Conservation (phyloP, 495 filamentous ascomycete genomes). For the Penicillium taxi region DNA sequence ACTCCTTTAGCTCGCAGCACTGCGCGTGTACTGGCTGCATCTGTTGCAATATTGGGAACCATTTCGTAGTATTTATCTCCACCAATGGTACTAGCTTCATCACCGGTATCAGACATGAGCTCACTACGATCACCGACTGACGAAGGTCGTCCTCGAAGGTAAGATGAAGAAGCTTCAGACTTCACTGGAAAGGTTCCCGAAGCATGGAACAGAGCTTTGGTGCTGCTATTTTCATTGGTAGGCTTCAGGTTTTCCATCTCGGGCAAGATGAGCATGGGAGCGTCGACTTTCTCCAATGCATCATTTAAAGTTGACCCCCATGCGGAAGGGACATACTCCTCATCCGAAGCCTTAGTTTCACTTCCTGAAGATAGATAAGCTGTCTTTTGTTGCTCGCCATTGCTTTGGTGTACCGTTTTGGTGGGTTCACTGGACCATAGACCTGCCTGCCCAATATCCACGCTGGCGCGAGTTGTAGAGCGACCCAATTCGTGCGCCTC, state of each 20-base stretch:
- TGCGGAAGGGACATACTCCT: conserved; percentile 1
- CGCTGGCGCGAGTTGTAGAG: conserved; percentile 22
- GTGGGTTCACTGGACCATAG: conserved; percentile 22
- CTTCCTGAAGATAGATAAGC: conserved; percentile 1
- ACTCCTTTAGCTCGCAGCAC: conserved; percentile 28
- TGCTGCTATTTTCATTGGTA: conserved; percentile 30
- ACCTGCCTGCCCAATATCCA: conserved; percentile 31
- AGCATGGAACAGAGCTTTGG: conserved; percentile 30
- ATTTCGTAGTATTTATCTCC: conserved; percentile 25
- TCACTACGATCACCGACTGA: conserved; percentile 28
- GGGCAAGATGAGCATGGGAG: conserved; percentile 27
- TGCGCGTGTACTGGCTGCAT: conserved; percentile 34
- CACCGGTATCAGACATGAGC: conserved; percentile 22
- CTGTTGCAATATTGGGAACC: conserved; percentile 13
- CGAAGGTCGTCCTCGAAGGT: conserved; percentile 15
- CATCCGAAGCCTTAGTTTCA: conserved; percentile 7
- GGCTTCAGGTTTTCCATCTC: conserved; percentile 23
- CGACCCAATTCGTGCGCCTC: conserved; percentile 19
- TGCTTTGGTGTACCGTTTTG: conserved; percentile 4
- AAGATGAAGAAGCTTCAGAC: conserved; percentile 16
- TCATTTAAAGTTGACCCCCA: conserved; percentile 7
- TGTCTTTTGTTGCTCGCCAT: too few relatives aligned
- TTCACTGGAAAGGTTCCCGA: conserved; percentile 22
- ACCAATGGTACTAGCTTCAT: conserved; percentile 26
- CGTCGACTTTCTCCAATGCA: conserved; percentile 14